phyloP scores from a whole-genome alignment of 495 filamentous ascomycete genomes.

The Penicillium longicatenatum region DNA sequence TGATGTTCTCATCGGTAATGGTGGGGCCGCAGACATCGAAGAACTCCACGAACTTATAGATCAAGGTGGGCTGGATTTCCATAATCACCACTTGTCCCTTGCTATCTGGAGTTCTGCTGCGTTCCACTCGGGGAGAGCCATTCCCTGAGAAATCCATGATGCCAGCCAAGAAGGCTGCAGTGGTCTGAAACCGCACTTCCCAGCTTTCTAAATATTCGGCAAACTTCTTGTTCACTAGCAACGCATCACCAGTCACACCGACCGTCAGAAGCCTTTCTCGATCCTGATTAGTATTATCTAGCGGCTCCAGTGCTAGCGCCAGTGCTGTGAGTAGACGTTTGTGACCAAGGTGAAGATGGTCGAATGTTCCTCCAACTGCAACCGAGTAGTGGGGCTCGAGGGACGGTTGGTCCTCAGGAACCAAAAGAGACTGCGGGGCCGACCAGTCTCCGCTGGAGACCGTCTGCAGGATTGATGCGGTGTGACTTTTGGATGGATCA shows the following conservation, averaged over 20 bases:
- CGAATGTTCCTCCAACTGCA: conserved; percentile 92
- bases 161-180: conserved; percentile 69
- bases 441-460: conserved; percentile 37
- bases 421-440: conserved; percentile 22
- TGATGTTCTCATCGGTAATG: conserved; percentile 76
- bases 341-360: conserved; percentile 95
- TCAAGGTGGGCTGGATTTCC: conserved; percentile 47
- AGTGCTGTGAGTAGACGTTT: conserved; percentile 89
- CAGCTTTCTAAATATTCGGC: conserved; percentile 77
- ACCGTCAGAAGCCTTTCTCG: conserved; percentile 62
- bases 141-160: conserved; percentile 60
- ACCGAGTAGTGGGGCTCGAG: conserved; percentile 54
- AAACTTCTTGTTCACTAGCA: conserved; percentile 87
- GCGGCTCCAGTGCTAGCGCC: conserved; percentile 64
- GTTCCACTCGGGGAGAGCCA: conserved; percentile 29
- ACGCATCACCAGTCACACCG: conserved; percentile 83
- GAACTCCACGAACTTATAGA: conserved; percentile 77
- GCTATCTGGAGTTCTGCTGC: conserved; percentile 43
- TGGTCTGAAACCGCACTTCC: conserved; percentile 66
- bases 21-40: conserved; percentile 91
- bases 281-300: conserved; percentile 22
- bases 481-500: conserved; percentile 20
- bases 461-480: conserved; percentile 26
- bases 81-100: conserved; percentile 55
- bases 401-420: conserved; percentile 24